These are phyloP conservation scores for Phytophthora sojae DNA, from an alignment of 352 stramenopile species.

Conservation along the genomic window DNA sequence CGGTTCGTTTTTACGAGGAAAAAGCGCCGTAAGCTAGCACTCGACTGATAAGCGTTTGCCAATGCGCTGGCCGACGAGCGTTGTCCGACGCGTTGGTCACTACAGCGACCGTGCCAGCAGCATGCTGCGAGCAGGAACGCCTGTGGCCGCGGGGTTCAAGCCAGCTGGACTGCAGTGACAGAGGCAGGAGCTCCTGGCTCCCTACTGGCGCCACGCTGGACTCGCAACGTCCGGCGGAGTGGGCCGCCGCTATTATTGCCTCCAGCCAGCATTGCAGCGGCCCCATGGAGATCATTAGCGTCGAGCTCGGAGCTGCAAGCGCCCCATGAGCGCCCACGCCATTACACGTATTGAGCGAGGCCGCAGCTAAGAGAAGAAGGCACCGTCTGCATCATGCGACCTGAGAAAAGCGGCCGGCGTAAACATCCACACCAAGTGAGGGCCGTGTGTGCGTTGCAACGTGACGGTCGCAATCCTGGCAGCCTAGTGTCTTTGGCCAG, in stretches of 20 bases:
- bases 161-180: slow-evolving; percentile 15
- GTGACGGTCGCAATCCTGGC: too few relatives aligned
- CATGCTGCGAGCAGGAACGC: background rate
- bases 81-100: too few relatives aligned
- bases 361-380: background rate
- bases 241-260: background rate
- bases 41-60: background rate
- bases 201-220: slow-evolving; percentile 3
- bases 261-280: too few relatives aligned
- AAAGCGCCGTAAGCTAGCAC: slow-evolving; percentile 6
- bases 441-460: too few relatives aligned
- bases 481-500: too few relatives aligned
- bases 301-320: background rate
- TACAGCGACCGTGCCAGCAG: too few relatives aligned
- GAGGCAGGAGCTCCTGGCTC: slow-evolving; percentile 3
- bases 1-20: slow-evolving; percentile 10
- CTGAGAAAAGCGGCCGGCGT: background rate
- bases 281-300: too few relatives aligned
- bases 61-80: too few relatives aligned
- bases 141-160: slow-evolving; percentile 1
- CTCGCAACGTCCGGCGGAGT: background rate
- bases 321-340: too few relatives aligned
- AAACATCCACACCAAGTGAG: background rate
- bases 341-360: background rate
- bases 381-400: background rate